phyloP scores from a whole-genome alignment of 1,139 yeast genomes.

The Schwanniomyces etchellsii region DNA sequence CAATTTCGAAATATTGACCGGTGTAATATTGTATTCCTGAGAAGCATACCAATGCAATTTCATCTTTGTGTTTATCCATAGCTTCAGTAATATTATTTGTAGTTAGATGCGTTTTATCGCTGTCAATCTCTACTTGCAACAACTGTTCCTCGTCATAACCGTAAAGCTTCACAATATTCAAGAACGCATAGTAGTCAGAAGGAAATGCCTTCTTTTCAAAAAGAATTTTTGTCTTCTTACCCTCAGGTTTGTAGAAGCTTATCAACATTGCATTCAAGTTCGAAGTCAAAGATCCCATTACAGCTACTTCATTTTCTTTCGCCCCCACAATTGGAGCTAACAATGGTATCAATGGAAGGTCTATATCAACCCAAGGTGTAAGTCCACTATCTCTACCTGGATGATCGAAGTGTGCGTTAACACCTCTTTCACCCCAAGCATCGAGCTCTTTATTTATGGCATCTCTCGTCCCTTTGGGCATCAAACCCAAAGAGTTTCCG shows the following conservation, averaged over 20 bases:
- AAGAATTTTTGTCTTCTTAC: conserved; percentile 58
- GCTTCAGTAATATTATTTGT: conserved; percentile 57
- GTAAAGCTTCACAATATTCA: conserved; percentile 62
- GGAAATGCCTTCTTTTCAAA: conserved; percentile 90
- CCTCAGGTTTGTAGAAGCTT: conserved; percentile 68
- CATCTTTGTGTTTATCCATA: conserved; percentile 55
- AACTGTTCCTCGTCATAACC: conserved; percentile 57
- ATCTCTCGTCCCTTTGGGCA: conserved; percentile 61
- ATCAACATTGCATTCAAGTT: conserved; percentile 72
- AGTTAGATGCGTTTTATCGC: conserved; percentile 49
- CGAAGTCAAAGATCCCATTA: conserved; percentile 81
- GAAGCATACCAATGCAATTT: conserved; percentile 68
- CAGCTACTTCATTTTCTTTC: conserved; percentile 64
- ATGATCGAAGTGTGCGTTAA: conserved; percentile 78
- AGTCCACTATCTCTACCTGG: conserved; percentile 35
- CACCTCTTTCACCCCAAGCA: conserved; percentile 80
- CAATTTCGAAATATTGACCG: conserved; percentile 80
- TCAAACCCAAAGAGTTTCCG: conserved; percentile 87
- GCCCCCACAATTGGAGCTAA: conserved; percentile 79
- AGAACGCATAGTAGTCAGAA: conserved; percentile 82
- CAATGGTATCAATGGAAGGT: conserved; percentile 64
- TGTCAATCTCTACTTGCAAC: conserved; percentile 55
- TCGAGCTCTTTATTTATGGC: conserved; percentile 64
- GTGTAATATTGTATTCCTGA: conserved; percentile 92
- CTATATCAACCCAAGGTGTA: conserved; percentile 79